Percentiles rank a stretch among this genome's conserved stretches.
These are phyloP conservation scores for Gynandropsis gynandra DNA, from an alignment of 345 rosid species.

Conservation along the genomic window DNA sequence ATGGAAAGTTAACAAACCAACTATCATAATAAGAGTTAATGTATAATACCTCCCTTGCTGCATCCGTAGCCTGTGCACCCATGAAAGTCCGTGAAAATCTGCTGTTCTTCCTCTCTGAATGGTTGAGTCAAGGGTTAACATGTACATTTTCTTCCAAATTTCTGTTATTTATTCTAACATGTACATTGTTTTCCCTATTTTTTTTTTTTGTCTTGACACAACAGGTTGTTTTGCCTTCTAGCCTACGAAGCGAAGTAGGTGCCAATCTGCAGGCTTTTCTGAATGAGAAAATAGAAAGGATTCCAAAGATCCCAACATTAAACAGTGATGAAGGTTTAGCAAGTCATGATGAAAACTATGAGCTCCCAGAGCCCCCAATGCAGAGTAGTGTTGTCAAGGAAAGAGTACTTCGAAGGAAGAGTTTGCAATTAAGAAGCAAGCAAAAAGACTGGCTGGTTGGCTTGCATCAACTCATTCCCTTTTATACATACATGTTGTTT, in stretches of 20 bases:
- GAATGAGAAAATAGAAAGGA: slow-evolving; percentile 38
- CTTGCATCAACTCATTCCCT: too few species aligned
- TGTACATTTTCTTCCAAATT: too few species aligned
- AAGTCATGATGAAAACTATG: slow-evolving; percentile 29
- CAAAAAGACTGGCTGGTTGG: slow-evolving; percentile 87
- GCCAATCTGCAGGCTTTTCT: slow-evolving; percentile 54
- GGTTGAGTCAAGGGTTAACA: too few species aligned
- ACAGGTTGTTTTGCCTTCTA: slow-evolving; percentile 79
- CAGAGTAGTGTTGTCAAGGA: slow-evolving; percentile 49
- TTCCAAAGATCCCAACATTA: slow-evolving; percentile 26
- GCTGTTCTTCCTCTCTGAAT: too few species aligned
- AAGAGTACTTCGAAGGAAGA: slow-evolving; percentile 53
- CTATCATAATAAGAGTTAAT: too few species aligned
- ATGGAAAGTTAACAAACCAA: too few species aligned
- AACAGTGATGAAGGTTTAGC: slow-evolving; percentile 28
- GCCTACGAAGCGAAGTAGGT: slow-evolving; percentile 71
- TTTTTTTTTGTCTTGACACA: slow-evolving; percentile 6
- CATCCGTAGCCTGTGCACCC: too few species aligned
- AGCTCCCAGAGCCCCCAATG: slow-evolving; percentile 32
- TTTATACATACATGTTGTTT: too few species aligned
- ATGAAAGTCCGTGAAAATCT: too few species aligned
- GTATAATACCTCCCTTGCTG: too few species aligned
- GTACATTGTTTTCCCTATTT: too few species aligned
- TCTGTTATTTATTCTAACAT: too few species aligned
- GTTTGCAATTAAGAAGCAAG: slow-evolving; percentile 59